Evolutionary conservation across 1,284 basidiomycete species (phyloP).

Genomic region (Xanthoconium separans): DNA sequence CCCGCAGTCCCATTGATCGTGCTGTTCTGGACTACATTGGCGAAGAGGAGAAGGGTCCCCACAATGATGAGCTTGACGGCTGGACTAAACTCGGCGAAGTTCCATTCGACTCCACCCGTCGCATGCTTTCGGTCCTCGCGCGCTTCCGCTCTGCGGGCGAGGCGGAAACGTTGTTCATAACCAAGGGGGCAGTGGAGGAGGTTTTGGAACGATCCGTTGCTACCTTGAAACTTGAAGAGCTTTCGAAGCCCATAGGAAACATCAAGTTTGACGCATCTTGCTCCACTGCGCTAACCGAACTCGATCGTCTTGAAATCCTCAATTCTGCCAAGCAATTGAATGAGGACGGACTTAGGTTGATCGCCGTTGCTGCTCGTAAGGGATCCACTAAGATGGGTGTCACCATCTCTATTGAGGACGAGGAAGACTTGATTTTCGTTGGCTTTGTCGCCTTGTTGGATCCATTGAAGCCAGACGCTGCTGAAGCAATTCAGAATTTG

Average conservation of each 20-base stretch:
- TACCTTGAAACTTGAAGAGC: constrained; percentile 21
- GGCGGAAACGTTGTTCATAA: constrained; percentile 27
- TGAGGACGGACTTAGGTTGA: constrained; percentile 31
- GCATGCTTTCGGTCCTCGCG: constrained; percentile 31
- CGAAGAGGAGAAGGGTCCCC: constrained; percentile 15
- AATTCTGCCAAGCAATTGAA: constrained; percentile 28
- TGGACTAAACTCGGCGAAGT: constrained; percentile 34
- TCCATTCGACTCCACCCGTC: constrained; percentile 33
- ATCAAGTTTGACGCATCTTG: constrained; percentile 21
- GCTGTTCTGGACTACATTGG: constrained; percentile 31
- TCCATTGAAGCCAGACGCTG: constrained; percentile 33
- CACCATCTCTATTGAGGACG: constrained; percentile 24
- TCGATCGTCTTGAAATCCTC: constrained; percentile 24
- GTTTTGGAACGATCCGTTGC: constrained; percentile 31
- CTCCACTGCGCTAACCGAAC: constrained; percentile 15
- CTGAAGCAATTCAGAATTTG: constrained; percentile 31
- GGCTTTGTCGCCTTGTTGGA: constrained; percentile 31
- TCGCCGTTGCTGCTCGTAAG: constrained; percentile 31
- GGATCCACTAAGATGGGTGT: constrained; percentile 13
- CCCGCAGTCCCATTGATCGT: constrained; percentile 33
- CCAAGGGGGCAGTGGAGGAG: constrained; percentile 33
- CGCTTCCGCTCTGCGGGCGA: constrained; percentile 2
- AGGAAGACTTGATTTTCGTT: constrained; percentile 30
- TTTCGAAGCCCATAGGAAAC: constrained; percentile 10
- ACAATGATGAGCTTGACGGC: constrained; percentile 9